Base-by-base conservation (phyloP, 73 alveolate genomes). In the Breviolum minutum region DNA sequence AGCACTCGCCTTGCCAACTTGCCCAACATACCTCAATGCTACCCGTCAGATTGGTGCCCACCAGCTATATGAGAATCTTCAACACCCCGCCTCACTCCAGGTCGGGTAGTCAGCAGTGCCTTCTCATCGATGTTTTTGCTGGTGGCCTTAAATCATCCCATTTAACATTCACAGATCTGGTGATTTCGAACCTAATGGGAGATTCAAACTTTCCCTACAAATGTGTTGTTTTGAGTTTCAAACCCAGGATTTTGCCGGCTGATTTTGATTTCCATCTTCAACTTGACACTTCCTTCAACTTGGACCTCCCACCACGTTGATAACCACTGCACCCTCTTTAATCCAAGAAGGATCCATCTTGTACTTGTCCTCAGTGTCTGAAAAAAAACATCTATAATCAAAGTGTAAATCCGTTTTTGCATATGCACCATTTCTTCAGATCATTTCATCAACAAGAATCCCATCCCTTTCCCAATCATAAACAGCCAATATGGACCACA, bases 271-370 rank as follows among this genome's bases (percentile, higher is more conserved):
- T 32, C 90, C 64, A 24, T 27, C 83, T 32, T 14, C 6, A 40
- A 17, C 89, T 12, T 9, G 70, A 27, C 32, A 20, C 68, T 40
- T 32, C 70, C 89, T 17, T 66, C 70, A 14, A 27, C 80, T 63
- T 54, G 94, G 79, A 30, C 77, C 54, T 1, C 80, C 40, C 71
- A 30, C 98, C 64, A 94, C 99, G 61, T 94, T 94, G 99, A 94
- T 81, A 74, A 94, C 99, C 26, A 94, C 94, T 22, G 99, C 99
- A 7, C 99, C 99, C 86, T 94, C 99, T 73, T 94, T 94, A 86
- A 94, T 94, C 99, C 99, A 94, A 24, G 99, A 32, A 12, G 99
- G 99, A 80, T 94, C 99, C 99, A 94, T 94, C 99, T 94, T 94
- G 94, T 94, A 94, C 99, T 94, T 94, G 32, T 94, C 99, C 92